Conservation (phyloP, 371 early-diverging fungal genomes). For the Rhizopus sp. region DNA sequence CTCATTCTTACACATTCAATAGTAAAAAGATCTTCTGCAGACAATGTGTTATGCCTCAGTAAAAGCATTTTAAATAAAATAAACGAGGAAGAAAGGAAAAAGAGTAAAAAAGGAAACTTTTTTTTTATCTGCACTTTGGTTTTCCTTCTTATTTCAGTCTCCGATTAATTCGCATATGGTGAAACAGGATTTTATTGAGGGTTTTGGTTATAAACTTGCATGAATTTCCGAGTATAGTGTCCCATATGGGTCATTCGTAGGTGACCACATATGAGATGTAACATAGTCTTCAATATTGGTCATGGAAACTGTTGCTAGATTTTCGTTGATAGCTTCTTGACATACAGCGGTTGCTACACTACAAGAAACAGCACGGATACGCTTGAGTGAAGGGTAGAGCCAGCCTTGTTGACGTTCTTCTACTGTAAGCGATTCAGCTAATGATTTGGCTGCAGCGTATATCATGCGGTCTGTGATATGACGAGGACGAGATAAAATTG, state of each 20-base stretch:
- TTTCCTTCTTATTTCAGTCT: slow-evolving; percentile 4
- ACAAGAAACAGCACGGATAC: slow-evolving; percentile 83
- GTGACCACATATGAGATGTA: slow-evolving; percentile 24
- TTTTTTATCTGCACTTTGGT: background rate
- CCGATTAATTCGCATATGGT: background rate
- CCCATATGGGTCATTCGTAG: slow-evolving; percentile 16
- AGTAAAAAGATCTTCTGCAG: slow-evolving; percentile 25
- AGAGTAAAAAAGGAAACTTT: background rate
- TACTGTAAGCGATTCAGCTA: slow-evolving; percentile 71
- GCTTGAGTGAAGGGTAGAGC: slow-evolving; percentile 82
- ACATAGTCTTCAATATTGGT: slow-evolving; percentile 19
- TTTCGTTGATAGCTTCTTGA: slow-evolving; percentile 62
- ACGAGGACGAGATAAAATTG: slow-evolving; percentile 66
- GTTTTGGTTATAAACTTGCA: background rate
- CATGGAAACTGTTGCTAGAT: slow-evolving; percentile 33
- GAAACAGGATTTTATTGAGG: background rate
- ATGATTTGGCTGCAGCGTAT: slow-evolving; percentile 74
- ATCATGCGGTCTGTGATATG: slow-evolving; percentile 80
- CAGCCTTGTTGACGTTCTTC: slow-evolving; percentile 68
- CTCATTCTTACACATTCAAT: slow-evolving; percentile 25
- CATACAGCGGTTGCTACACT: slow-evolving; percentile 77
- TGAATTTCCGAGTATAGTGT: background rate
- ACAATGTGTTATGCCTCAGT: slow-evolving; percentile 22
- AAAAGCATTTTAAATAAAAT: slow-evolving; percentile 18
- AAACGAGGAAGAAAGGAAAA: slow-evolving; percentile 1